Evolutionary conservation across 805 yeast genomes (phyloP).

Genomic region (Candida multigemmis): DNA sequence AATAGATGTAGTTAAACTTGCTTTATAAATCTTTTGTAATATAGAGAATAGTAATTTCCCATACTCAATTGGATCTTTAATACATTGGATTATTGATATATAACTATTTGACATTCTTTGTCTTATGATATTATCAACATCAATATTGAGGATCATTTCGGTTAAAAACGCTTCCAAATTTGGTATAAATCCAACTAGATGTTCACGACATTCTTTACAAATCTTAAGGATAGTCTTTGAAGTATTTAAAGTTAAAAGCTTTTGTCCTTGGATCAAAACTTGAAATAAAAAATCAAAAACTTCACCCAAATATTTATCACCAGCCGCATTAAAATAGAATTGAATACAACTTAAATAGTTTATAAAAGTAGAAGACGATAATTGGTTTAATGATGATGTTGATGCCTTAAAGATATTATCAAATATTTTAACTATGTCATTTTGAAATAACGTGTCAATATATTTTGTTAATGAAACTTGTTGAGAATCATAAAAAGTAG

Average conservation of each 20-base stretch:
- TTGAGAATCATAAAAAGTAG: slow-evolving; percentile 26
- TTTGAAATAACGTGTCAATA: too few species aligned
- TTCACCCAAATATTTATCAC: slow-evolving; percentile 34
- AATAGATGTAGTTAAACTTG: slow-evolving; percentile 7
- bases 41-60: slow-evolving; percentile 12
- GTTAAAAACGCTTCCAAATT: slow-evolving; percentile 39
- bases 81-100: slow-evolving; percentile 51
- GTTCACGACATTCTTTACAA: slow-evolving; percentile 43
- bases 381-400: too few species aligned
- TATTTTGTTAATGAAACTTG: too few species aligned
- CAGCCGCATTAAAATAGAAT: slow-evolving; percentile 46
- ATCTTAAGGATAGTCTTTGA: slow-evolving; percentile 49
- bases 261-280: slow-evolving; percentile 14
- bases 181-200: slow-evolving; percentile 33
- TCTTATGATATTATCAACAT: slow-evolving; percentile 38
- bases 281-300: slow-evolving; percentile 50
- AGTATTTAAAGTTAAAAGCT: slow-evolving; percentile 19
- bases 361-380: slow-evolving; percentile 36
- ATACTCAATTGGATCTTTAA: slow-evolving; percentile 32
- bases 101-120: slow-evolving; percentile 55
- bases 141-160: slow-evolving; percentile 34
- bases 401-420: too few species aligned
- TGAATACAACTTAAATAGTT: slow-evolving; percentile 51
- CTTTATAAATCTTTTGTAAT: slow-evolving; percentile 9
- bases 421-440: too few species aligned